phyloP scores from a whole-genome alignment of 169 alveolate species.

The Eimeria sp. region DNA sequence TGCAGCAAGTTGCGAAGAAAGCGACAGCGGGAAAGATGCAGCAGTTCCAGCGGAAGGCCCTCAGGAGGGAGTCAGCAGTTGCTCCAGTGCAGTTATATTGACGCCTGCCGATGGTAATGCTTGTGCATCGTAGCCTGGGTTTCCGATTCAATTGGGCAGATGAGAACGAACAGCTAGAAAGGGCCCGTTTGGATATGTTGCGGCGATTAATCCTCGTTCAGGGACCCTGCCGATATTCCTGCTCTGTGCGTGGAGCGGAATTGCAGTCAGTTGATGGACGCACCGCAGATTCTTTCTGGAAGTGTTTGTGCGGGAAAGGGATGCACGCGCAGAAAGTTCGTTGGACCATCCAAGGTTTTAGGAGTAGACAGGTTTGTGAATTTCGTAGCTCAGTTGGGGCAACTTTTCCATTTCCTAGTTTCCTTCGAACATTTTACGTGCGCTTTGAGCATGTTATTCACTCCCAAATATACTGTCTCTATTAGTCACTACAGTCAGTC shows the following conservation, averaged over 20 bases:
- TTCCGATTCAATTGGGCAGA: background rate
- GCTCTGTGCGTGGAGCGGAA: background rate
- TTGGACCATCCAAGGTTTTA: background rate
- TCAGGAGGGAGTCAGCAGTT: slow-evolving; percentile 5
- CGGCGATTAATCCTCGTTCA: background rate
- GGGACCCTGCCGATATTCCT: background rate
- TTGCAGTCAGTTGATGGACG: background rate
- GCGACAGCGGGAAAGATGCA: slow-evolving; percentile 24
- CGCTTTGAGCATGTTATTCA: background rate
- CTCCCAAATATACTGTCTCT: background rate
- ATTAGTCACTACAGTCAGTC: background rate
- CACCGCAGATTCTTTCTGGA: background rate
- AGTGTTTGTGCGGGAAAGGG: background rate
- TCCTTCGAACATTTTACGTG: background rate
- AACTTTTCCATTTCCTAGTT: background rate
- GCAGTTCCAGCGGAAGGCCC: background rate
- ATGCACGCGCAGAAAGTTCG: background rate
- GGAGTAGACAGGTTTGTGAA: background rate
- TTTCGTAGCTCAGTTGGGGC: background rate
- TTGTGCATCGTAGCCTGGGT: slow-evolving; percentile 7
- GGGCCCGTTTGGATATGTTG: background rate
- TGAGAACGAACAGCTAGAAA: background rate
- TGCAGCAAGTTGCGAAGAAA: background rate
- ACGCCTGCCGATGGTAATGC: slow-evolving; percentile 24
- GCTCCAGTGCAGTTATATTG: background rate